Evolutionary conservation across 2,329 filamentous ascomycete genomes (phyloP).

Genomic region (Pestalotiopsis sp.): DNA sequence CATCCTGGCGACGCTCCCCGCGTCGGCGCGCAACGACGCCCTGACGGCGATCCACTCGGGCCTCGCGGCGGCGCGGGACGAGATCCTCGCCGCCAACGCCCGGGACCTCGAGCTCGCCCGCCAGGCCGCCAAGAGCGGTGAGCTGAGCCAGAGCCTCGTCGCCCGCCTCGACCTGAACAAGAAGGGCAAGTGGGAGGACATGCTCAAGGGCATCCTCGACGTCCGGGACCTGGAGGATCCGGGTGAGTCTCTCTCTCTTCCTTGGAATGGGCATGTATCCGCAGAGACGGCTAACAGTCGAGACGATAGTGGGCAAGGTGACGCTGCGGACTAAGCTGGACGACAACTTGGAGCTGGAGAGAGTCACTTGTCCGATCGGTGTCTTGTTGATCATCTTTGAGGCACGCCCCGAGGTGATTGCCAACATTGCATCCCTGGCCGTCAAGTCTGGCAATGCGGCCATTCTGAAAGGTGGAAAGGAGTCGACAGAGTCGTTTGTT

Average conservation of each 20-base stretch:
- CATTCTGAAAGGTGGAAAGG: conserved; percentile 95
- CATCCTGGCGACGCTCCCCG: conserved; percentile 77
- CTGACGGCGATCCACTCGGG: conserved; percentile 80
- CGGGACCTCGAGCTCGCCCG: conserved; percentile 77
- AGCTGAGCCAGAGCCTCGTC: conserved; percentile 78
- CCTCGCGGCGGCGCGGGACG: conserved; percentile 68
- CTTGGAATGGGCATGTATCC: neutral
- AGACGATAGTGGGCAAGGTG: conserved; percentile 71
- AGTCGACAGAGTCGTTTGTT: conserved; percentile 92
- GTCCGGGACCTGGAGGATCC: conserved; percentile 85
- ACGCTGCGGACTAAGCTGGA: conserved; percentile 85
- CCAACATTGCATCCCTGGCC: conserved; percentile 93
- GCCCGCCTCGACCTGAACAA: conserved; percentile 85
- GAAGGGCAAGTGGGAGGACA: conserved; percentile 94
- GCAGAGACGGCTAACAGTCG: neutral
- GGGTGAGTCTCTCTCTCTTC: conserved; percentile 51
- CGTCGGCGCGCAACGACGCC: conserved; percentile 78
- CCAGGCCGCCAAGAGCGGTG: conserved; percentile 72
- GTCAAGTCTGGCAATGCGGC: conserved; percentile 98
- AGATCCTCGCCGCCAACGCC: conserved; percentile 85
- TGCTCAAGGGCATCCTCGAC: conserved; percentile 92
- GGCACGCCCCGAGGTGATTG: conserved; percentile 95
- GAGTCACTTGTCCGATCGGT: conserved; percentile 91
- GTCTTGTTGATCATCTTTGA: conserved; percentile 99
- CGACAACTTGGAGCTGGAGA: conserved; percentile 80